A percentile compares a stretch with the other conserved stretches of the same genome.
Evolutionary conservation across 148 eudicot genomes (phyloP).

Genomic region (Heliosperma pusillum): DNA sequence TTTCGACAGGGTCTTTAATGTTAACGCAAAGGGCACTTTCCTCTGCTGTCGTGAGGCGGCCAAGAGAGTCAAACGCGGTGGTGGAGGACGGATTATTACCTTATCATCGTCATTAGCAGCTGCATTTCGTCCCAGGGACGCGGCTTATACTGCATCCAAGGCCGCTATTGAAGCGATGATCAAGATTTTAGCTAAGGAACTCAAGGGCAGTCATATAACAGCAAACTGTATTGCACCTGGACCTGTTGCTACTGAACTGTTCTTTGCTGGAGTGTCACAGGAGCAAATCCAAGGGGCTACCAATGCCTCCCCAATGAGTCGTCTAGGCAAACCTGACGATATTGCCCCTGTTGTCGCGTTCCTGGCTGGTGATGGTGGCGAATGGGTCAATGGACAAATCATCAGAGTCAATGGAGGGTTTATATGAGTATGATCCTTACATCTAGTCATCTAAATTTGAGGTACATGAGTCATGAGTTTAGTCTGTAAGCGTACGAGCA

Average conservation of each 20-base stretch:
- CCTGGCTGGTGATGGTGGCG: conserved; percentile 34
- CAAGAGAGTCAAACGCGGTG: conserved; percentile 28
- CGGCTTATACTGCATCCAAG: conserved; percentile 43
- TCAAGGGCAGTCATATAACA: conserved; percentile 38
- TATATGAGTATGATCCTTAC: conserved; percentile 8
- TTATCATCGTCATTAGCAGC: conserved; percentile 35
- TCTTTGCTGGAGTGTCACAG: conserved; percentile 32
- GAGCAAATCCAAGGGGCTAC: conserved; percentile 19
- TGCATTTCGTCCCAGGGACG: conserved; percentile 30
- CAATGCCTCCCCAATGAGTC: conserved; percentile 23
- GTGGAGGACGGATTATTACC: conserved; percentile 42
- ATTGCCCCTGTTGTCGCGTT: conserved; percentile 34
- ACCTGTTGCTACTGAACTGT: conserved; percentile 40
- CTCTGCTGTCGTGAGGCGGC: conserved; percentile 28
- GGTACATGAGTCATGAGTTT: too few species aligned
- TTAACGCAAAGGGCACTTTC: conserved; percentile 29
- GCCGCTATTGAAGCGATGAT: conserved; percentile 46
- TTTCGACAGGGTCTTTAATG: conserved; percentile 15
- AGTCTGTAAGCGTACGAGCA: too few species aligned
- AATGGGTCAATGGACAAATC: conserved; percentile 44
- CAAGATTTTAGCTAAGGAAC: conserved; percentile 43
- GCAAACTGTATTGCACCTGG: conserved; percentile 46
- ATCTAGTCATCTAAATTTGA: too few species aligned
- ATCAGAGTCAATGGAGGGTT: conserved; percentile 38
- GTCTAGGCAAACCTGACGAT: conserved; percentile 35